phyloP scores from a whole-genome alignment of 495 filamentous ascomycete genomes.

The Talaromyces ruber region DNA sequence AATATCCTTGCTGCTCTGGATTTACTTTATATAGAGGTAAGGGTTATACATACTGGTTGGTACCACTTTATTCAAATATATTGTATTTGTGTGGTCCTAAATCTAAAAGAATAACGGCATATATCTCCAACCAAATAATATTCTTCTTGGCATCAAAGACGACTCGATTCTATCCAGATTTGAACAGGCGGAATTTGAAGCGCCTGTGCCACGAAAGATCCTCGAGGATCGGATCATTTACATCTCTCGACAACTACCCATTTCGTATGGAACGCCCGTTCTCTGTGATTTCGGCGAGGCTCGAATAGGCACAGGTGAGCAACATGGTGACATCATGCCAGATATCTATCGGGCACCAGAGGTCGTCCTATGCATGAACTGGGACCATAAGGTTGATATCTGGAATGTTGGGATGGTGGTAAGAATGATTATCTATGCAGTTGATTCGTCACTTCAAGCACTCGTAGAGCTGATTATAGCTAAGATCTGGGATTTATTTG shows the following conservation, averaged over 20 bases:
- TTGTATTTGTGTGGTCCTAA: too few species aligned
- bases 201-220: conserved; percentile 17
- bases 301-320: conserved; percentile 17
- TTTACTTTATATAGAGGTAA: conserved; percentile 31
- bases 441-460: not conserved
- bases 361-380: conserved; percentile 26
- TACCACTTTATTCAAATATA: not conserved
- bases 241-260: conserved; percentile 14
- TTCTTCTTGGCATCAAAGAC: conserved; percentile 22
- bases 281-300: conserved; percentile 25
- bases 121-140: conserved; percentile 22
- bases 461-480: conserved; percentile 2
- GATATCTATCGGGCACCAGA: conserved; percentile 33
- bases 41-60: conserved; percentile 39
- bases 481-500: conserved; percentile 38
- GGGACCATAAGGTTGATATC: conserved; percentile 32
- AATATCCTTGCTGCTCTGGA: conserved; percentile 27
- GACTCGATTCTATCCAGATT: conserved; percentile 18
- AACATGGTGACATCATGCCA: conserved; percentile 22
- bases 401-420: conserved; percentile 39
- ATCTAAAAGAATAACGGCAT: too few species aligned
- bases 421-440: conserved; percentile 6
- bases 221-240: conserved; percentile 16
- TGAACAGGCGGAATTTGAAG: conserved; percentile 16
- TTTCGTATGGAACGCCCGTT: conserved; percentile 13